phyloP scores from a whole-genome alignment of 495 filamentous ascomycete genomes.

The Bathelium albidoporum region DNA sequence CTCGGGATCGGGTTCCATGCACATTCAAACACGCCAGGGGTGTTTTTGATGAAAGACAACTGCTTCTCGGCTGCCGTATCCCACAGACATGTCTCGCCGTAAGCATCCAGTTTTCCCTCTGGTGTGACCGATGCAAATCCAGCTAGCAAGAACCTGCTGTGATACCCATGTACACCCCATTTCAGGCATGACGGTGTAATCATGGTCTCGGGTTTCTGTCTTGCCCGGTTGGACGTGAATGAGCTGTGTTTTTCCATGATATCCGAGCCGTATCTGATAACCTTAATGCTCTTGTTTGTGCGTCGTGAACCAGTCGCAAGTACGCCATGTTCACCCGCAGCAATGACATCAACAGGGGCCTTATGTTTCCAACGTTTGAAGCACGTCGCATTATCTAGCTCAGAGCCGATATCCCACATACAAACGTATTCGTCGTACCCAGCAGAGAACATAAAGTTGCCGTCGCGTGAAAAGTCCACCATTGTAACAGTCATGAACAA shows the following conservation, averaged over 20 bases:
- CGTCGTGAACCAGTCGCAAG: constrained; percentile 43
- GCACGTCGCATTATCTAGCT: constrained; percentile 28
- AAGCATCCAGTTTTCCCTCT: constrained; percentile 42
- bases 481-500: constrained; percentile 69
- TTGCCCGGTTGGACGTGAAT: constrained; percentile 21
- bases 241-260: constrained; percentile 3
- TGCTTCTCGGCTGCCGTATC: constrained; percentile 41
- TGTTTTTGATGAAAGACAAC: constrained; percentile 37
- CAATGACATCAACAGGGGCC: constrained; percentile 62
- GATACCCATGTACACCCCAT: constrained; percentile 49
- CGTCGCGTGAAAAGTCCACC: constrained; percentile 55
- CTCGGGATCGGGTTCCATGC: constrained; percentile 58
- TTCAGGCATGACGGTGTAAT: constrained; percentile 61
- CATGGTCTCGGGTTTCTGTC: constrained; percentile 37
- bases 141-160: constrained; percentile 54
- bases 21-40: constrained; percentile 69
- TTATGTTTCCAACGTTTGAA: constrained; percentile 50
- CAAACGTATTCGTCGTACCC: constrained; percentile 76
- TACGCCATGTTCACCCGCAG: constrained; percentile 32
- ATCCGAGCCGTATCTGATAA: constrained; percentile 9
- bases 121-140: constrained; percentile 60
- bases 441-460: constrained; percentile 56
- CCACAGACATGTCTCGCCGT: constrained; percentile 70
- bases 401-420: constrained; percentile 50
- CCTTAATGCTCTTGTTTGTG: constrained; percentile 33